Evolutionary conservation across 768 basidiomycete species (phyloP).

Genomic region (Russula sp.): DNA sequence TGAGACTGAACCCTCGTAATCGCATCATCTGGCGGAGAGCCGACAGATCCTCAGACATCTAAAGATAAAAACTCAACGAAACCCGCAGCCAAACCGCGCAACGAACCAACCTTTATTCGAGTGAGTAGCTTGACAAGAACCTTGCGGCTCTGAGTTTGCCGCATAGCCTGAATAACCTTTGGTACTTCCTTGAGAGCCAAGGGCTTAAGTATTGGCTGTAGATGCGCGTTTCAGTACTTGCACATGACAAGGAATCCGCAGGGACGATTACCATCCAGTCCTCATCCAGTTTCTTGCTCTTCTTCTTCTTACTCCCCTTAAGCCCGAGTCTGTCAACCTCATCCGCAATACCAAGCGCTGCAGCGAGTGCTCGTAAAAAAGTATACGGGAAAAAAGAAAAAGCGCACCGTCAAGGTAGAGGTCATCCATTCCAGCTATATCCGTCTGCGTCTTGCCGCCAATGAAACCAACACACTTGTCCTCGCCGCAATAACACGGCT

Average conservation of each 20-base stretch:
- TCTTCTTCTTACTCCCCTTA: slow-evolving; percentile 87
- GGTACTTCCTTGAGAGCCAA: slow-evolving; percentile 76
- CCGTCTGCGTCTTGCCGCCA: slow-evolving; percentile 98
- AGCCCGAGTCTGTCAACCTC: slow-evolving; percentile 78
- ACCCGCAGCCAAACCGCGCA: not conserved
- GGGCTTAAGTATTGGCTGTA: slow-evolving; percentile 70
- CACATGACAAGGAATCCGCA: not conserved
- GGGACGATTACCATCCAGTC: slow-evolving; percentile 68
- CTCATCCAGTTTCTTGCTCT: slow-evolving; percentile 88
- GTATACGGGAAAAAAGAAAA: not conserved
- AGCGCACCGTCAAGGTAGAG: slow-evolving; percentile 79
- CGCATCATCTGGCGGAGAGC: slow-evolving; percentile 83
- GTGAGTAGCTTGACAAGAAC: slow-evolving; percentile 78
- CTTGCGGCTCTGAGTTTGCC: slow-evolving; percentile 79
- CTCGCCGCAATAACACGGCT: slow-evolving; percentile 93
- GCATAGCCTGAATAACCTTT: slow-evolving; percentile 86
- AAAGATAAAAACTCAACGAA: not conserved
- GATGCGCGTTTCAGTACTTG: not conserved
- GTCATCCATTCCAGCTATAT: slow-evolving; percentile 91
- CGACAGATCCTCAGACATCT: slow-evolving; percentile 82
- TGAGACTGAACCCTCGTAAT: slow-evolving; percentile 86
- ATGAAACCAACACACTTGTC: slow-evolving; percentile 93
- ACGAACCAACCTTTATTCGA: slow-evolving; percentile 64
- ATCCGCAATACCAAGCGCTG: slow-evolving; percentile 91
- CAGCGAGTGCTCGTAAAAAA: slow-evolving; percentile 7